These are phyloP conservation scores for Guillardia theta DNA, from an alignment of 78 protist genomes.

Conservation along the genomic window DNA sequence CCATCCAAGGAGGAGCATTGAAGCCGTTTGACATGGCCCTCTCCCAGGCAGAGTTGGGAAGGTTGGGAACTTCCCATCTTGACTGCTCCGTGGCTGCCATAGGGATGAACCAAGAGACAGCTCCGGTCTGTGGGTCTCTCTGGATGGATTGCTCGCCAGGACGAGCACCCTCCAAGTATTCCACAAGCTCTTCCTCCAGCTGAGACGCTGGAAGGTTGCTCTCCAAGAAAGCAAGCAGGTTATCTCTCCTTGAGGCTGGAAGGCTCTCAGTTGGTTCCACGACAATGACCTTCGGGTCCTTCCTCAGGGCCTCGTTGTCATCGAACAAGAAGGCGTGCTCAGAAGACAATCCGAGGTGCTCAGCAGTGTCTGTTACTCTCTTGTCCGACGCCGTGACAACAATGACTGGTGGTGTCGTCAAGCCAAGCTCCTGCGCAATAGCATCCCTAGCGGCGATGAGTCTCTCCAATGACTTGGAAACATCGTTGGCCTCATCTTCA, in stretches of 20 bases:
- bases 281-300: not conserved
- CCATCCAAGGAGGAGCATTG: not conserved
- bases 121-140: not conserved
- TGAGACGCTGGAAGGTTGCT: not conserved
- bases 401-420: not conserved
- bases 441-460: constrained; percentile 3
- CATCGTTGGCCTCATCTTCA: not conserved
- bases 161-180: not conserved
- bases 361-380: not conserved
- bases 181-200: not conserved
- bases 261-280: not conserved
- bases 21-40: not conserved
- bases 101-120: not conserved
- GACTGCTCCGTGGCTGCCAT: not conserved
- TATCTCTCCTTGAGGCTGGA: not conserved
- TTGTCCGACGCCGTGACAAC: not conserved
- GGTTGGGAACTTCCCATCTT: not conserved
- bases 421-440: not conserved
- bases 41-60: not conserved
- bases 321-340: not conserved
- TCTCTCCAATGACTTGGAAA: not conserved
- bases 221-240: not conserved
- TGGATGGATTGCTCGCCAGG: not conserved
- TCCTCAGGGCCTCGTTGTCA: not conserved
- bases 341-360: not conserved